Evolutionary conservation across 208 protist genomes (phyloP).

Genomic region (Wallacemonas sp.): DNA sequence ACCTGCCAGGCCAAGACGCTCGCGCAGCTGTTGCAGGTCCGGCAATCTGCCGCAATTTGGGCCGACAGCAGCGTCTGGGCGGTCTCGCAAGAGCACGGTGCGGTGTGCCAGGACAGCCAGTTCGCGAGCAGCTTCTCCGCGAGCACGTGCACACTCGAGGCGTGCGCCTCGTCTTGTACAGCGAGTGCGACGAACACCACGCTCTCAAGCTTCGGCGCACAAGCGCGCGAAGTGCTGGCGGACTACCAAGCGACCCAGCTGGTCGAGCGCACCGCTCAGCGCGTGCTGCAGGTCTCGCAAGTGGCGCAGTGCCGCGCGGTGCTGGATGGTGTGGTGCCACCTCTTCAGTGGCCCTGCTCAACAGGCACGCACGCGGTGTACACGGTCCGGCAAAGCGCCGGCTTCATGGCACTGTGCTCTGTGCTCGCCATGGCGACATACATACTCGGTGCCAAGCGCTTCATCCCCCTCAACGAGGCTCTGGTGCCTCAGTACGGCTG

Average conservation of each 20-base stretch:
- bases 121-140: not conserved
- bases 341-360: slow-evolving; percentile 26
- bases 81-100: not conserved
- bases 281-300: not conserved
- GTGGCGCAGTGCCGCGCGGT: slow-evolving; percentile 21
- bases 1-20: not conserved
- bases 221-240: not conserved
- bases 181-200: not conserved
- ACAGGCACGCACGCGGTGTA: slow-evolving; percentile 2
- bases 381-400: slow-evolving; percentile 23
- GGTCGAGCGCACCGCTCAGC: not conserved
- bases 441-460: slow-evolving; percentile 47
- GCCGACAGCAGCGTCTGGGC: not conserved
- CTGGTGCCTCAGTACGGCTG: slow-evolving; percentile 29
- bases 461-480: slow-evolving; percentile 41
- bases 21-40: not conserved
- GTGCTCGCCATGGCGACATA: slow-evolving; percentile 33
- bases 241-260: not conserved
- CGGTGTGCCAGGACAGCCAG: not conserved
- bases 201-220: not conserved
- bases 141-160: slow-evolving; percentile 3
- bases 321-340: slow-evolving; percentile 21
- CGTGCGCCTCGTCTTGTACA: not conserved
- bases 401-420: slow-evolving; percentile 27
- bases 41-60: not conserved